Base-by-base conservation (phyloP, 1,284 basidiomycete species). In the Pisolithus thermaeus region DNA sequence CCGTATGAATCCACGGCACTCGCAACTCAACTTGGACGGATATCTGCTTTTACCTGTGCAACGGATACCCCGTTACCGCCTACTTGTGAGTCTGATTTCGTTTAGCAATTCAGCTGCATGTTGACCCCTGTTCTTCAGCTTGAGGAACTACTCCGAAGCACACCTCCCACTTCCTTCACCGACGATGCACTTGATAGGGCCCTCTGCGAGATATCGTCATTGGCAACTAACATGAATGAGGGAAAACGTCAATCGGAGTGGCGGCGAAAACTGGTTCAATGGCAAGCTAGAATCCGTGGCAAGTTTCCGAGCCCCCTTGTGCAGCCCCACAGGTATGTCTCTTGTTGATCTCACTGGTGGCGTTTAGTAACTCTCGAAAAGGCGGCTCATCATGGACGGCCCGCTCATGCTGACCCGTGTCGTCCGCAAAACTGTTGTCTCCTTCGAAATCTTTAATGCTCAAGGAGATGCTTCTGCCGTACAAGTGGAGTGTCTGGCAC, bases 1-100 rank as follows among this genome's bases (percentile, higher is more conserved):
- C 64, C 81, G 89, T 47, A 70, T 89, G 63, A 85, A 89, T 60
- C 93, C 93, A 3, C 78, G 86, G 38, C 97, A 99, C 70, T 90
- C 90, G n/a, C 97, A 99, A 69, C 80, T 99, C 56, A 97, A 94
- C 65, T 72, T 99, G 58, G 95, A 99, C 72, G 90, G 89, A 8
- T 99, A 99, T 67, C 73, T 99, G 27, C 78, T 99, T 6, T 80
- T 99, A 41, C 96, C 96, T 35, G 89, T 99, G 23, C 96, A 99
- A 69, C 84, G 96, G 46, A 90, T 99, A 62, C 97, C 97, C 12
- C 84, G 96, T 20, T 99, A 99, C 73, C 86, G 90, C 59, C 73
- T 99, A 54, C 75, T 99, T 63, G 92, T 92, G 62, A 68, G 79
- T 70, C 38, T 50, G 47, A 28, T 50, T 45, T 37, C 48, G 39